These are phyloP conservation scores for Pascua guehoae DNA, from an alignment of 1,284 basidiomycete genomes.

Conservation along the genomic window DNA sequence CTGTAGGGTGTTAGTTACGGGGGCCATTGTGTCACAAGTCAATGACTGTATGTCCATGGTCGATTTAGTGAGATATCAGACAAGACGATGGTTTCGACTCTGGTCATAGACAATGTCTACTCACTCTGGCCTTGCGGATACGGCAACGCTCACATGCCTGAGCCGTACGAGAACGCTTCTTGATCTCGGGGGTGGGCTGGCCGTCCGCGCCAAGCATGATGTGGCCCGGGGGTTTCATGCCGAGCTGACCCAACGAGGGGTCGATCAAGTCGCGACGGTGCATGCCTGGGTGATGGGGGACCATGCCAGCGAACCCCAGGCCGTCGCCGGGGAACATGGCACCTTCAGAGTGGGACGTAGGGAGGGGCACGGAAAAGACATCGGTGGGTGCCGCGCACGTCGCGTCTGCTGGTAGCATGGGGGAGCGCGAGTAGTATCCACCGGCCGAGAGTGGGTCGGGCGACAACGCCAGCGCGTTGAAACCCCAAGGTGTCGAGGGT, in stretches of 20 bases:
- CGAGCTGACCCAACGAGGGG: conserved; percentile 7
- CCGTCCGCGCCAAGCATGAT: conserved; percentile 17
- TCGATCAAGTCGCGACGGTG: conserved; percentile 4
- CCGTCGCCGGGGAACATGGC: conserved; percentile 3
- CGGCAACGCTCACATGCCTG: conserved; percentile 32
- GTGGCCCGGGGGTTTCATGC: conserved; percentile 12
- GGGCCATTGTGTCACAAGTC: background rate
- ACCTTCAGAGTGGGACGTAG: conserved; percentile 1
- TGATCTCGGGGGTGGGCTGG: conserved; percentile 18
- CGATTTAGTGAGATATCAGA: background rate
- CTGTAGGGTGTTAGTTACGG: conserved; percentile 9
- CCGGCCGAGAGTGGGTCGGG: conserved; percentile 3
- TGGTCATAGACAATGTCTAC: conserved; percentile 1
- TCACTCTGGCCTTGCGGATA: conserved; percentile 28
- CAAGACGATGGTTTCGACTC: background rate
- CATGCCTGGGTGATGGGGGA: background rate
- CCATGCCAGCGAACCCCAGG: conserved; percentile 3
- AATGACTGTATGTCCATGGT: background rate
- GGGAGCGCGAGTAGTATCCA: conserved; percentile 11
- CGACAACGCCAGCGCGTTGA: conserved; percentile 14
- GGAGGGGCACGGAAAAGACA: conserved; percentile 6
- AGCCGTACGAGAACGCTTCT: conserved; percentile 26
- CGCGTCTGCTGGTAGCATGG: conserved; percentile 8
- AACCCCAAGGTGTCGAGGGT: conserved; percentile 11
- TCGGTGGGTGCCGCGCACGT: conserved; percentile 7